Base-by-base conservation (phyloP, 2,329 filamentous ascomycete species). In the Neophaeococcomyces mojaviensis region DNA sequence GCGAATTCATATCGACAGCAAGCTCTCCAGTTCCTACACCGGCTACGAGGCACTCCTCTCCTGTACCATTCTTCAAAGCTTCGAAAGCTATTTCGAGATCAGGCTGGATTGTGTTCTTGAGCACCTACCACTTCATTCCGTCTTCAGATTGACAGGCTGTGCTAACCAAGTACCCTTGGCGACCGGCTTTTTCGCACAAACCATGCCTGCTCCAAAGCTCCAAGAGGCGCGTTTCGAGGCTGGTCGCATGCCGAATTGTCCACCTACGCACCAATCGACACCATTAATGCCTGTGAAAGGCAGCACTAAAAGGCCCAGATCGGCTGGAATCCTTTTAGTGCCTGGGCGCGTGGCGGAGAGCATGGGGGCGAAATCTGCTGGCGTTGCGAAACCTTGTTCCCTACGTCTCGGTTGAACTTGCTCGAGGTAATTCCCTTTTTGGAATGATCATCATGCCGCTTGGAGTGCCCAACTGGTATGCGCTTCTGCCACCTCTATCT, bases 401-500 rank as follows among this genome's bases (percentile, higher is more conserved):
- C 24, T 28, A 10, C 24, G 24, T 28, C 24, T 28, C 24, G 24
- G 24, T 10, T 28, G 24, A 28, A 28, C 24, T 28, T 28, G 24
- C 24, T 28, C 24, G 24, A 28, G 5, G 5, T 28, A 6, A 28
- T 28, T 28, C 10, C 24, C 24, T 28, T 28, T 28, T 28, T 28
- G 5, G 24, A 10, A 28, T 10, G 24, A 28, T 10, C 24, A 10
- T 28, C 24, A 10, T 28, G 24, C 24, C 24, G 24, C 24, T 28
- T 28, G 5, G 24, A 28, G 24, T 28, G 24, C 24, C 10, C 24
- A 5, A 5, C 5, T 28, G 24, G 24, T n/a, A 28, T 28, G 10
- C 13, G 50, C 52, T 44, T 54, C 49, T 37, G 53, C 53, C n/a
- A 53, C 50, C 28, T 33, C 33, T 47, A 55, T 58, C 24, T 37